Percentiles rank a stretch among this genome's conserved stretches.
phyloP scores from a whole-genome alignment of 1,284 basidiomycete species.

The Sphagnurus paluster region DNA sequence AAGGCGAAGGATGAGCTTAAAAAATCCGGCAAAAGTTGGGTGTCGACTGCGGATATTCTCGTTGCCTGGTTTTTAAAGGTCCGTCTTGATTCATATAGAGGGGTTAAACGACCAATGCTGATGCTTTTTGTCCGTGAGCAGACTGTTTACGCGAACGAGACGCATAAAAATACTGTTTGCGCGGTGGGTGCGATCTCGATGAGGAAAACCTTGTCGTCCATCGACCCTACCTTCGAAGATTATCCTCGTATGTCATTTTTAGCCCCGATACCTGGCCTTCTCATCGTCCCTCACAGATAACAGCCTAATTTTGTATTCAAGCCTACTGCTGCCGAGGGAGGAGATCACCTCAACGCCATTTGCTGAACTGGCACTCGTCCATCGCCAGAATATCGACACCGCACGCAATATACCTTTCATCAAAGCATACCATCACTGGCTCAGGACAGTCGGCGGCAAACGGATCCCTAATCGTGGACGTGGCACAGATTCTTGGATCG shows the following conservation, averaged over 20 bases:
- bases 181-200: neutral
- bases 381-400: neutral
- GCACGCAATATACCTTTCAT: conserved; percentile 1
- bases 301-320: conserved; percentile 7
- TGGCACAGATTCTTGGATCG: conserved; percentile 2
- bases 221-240: conserved; percentile 4
- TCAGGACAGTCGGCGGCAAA: conserved; percentile 2
- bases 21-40: conserved; percentile 3
- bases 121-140: neutral
- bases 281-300: conserved; percentile 3
- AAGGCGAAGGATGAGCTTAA: conserved; percentile 6
- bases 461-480: too few relatives aligned
- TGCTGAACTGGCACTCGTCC: conserved; percentile 2
- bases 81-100: neutral
- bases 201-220: neutral
- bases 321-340: conserved; percentile 2
- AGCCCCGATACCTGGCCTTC: neutral
- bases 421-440: neutral
- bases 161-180: neutral
- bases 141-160: neutral
- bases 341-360: conserved; percentile 3
- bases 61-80: conserved; percentile 11
- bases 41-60: conserved; percentile 8
- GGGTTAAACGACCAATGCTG: neutral
- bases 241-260: conserved; percentile 4